These are phyloP conservation scores for Hapsidospora chrysogenum DNA, from an alignment of 495 filamentous ascomycete species.

Conservation along the genomic window DNA sequence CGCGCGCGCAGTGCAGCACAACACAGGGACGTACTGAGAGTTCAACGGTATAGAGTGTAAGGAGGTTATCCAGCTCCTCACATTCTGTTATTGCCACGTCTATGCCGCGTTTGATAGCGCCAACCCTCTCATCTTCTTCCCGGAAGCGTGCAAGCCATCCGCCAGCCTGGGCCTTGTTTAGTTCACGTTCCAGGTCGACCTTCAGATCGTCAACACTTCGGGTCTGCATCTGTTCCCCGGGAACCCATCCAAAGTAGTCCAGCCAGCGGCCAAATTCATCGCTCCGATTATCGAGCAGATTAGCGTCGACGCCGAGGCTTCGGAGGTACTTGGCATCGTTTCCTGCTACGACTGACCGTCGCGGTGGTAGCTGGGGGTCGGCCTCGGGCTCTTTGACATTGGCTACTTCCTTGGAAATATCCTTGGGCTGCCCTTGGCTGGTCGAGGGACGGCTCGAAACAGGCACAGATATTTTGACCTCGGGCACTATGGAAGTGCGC, in stretches of 20 bases:
- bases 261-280: slow-evolving; percentile 55
- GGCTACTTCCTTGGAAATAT: slow-evolving; percentile 21
- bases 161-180: slow-evolving; percentile 78
- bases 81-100: slow-evolving; percentile 84
- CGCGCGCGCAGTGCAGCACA: background rate
- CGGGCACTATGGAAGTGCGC: slow-evolving; percentile 22
- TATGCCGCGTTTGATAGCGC: slow-evolving; percentile 64
- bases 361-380: slow-evolving; percentile 15
- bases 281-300: slow-evolving; percentile 48
- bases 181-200: slow-evolving; percentile 67
- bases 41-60: slow-evolving; percentile 90
- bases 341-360: slow-evolving; percentile 47
- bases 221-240: slow-evolving; percentile 47
- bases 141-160: slow-evolving; percentile 82
- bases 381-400: slow-evolving; percentile 18
- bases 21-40: slow-evolving; percentile 49
- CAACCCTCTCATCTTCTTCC: slow-evolving; percentile 76
- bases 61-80: slow-evolving; percentile 81
- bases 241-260: slow-evolving; percentile 79
- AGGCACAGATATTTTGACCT: slow-evolving; percentile 31
- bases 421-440: slow-evolving; percentile 23
- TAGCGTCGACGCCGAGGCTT: slow-evolving; percentile 54
- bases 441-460: slow-evolving; percentile 16
- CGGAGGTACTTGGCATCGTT: slow-evolving; percentile 67
- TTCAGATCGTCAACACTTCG: slow-evolving; percentile 71